Percentiles rank a stretch among this genome's conserved stretches.
Conservation (phyloP, 1,284 basidiomycete genomes). For the Ganoderma boninense region DNA sequence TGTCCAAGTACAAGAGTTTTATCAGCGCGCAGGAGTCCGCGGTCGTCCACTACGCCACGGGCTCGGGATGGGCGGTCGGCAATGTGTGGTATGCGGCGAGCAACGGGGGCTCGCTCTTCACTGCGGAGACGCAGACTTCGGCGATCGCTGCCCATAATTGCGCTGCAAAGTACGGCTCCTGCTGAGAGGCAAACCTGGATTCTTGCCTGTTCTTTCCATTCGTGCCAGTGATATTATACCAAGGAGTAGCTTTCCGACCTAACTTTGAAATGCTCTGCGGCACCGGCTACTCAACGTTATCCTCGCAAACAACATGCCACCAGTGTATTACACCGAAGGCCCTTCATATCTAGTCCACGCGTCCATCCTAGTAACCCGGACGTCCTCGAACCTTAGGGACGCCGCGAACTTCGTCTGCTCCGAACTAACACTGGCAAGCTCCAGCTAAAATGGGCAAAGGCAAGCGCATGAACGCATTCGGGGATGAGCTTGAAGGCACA, state of each 20-base stretch:
- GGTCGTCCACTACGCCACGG: conserved; percentile 42
- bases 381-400: neutral
- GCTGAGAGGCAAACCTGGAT: neutral
- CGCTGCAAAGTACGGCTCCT: conserved; percentile 24
- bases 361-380: neutral
- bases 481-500: neutral
- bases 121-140: conserved; percentile 42
- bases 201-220: no score
- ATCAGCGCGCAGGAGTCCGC: conserved; percentile 39
- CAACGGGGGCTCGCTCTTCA: conserved; percentile 52
- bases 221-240: no score
- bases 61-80: conserved; percentile 56
- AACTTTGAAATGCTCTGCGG: neutral
- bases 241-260: neutral
- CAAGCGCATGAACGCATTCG: neutral
- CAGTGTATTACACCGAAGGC: neutral
- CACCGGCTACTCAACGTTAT: no score
- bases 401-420: neutral
- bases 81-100: conserved; percentile 56
- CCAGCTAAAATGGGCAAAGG: neutral
- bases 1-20: conserved; percentile 40
- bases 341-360: neutral
- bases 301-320: no score
- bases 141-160: conserved; percentile 21
- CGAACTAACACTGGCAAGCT: neutral